Evolutionary conservation across 129 eudicot genomes (phyloP), one percentile per base, ranked within the genome.

Genomic region (Helianthus annuus): DNA sequence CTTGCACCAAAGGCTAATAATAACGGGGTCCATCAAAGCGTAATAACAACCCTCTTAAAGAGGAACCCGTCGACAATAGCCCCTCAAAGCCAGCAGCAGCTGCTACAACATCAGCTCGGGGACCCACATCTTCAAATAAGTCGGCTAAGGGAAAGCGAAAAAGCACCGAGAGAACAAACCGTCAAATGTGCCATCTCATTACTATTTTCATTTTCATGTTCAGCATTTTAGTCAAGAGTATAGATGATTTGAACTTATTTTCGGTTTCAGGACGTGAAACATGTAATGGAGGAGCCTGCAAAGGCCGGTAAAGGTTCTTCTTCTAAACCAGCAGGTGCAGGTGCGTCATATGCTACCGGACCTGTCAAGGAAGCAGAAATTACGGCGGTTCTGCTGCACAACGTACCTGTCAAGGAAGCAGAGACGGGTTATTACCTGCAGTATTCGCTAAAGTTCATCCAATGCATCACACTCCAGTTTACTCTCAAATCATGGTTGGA

Each of bases 131-230:
- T n/a, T 32, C 93, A 13, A 73, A 88, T 4, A 94, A 90, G 73
- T 82, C 96, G 11, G 76, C 88, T 0, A 94, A 94, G 82, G 97
- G 89, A 58, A 94, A 94, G 83, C 86, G 99, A 73, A 94, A 90
- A 80, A 72, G 6, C 55, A 84, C 24, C 62, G 83, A 1, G 99
- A 94, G 40, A 85, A 83, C 45, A 71, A 93, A 70, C 76, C 83
- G 49, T 40, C 89, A 58, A 51, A 70, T 77, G 97, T 90, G 81
- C 7, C n/a, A 68, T 51, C 62, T 38, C 38, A 56, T 62, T 13
- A 48, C 10, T n/a, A 7, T 63, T 34, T 61, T 61, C 49, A 40
- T n/a, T 19, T 49, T 40, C 9, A 2, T 36, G 17, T 75, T 44
- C 22, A 55, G 49, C 36, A 73, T 1, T 6, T 36, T 1, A 7